Evolutionary conservation across 2,329 filamentous ascomycete species (phyloP), one percentile per base, ranked within the genome.

Genomic region (Fonsecaea pugnacius): DNA sequence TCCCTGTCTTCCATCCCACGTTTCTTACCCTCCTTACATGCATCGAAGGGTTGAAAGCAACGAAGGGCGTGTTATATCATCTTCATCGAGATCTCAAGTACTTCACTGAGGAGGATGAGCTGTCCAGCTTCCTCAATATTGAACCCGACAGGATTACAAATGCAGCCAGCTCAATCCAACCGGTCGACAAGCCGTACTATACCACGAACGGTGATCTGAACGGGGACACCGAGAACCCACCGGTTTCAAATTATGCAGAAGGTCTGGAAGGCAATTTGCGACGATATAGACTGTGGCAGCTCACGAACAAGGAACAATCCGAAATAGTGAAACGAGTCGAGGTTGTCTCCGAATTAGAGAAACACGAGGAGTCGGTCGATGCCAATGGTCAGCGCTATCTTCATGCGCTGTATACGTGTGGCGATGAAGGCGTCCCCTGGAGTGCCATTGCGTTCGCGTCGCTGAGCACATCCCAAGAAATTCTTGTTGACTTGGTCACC

Each of bases 1-100:
- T 98, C 6, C 92, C 95, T 0, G 84, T 96, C 1, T 99, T 96
- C 71, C 94, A 99, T 72, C 95, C 95, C 0, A 92, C 96, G 72
- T 91, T 96, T 64, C 78, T 30, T 90, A 91, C 58, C 91, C 97
- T 75, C 94, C 91, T 71, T 91, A 96, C 40, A 81, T 96, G 30
- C 85, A 88, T 60, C 21, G 94, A 93, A 0, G 96, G 96, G 74
- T 84, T 84, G 36, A 75, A 78, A 3, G 76, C 92, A 5, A 91
- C 95, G 1, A 89, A 92, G 69, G 83, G 82, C 9, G 87, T 96
- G 9, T 77, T 98, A 32, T 80, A 90, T 58, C 85, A 85, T 5
- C 79, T 99, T 24, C 84, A 92, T 71, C 86, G 88, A 71, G 89
- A 86, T 14, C 78, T 99, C 57, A 96, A 93, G 72, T 96, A 91